Evolutionary conservation across 768 basidiomycete genomes (phyloP).

Genomic region (Suillus americanus): DNA sequence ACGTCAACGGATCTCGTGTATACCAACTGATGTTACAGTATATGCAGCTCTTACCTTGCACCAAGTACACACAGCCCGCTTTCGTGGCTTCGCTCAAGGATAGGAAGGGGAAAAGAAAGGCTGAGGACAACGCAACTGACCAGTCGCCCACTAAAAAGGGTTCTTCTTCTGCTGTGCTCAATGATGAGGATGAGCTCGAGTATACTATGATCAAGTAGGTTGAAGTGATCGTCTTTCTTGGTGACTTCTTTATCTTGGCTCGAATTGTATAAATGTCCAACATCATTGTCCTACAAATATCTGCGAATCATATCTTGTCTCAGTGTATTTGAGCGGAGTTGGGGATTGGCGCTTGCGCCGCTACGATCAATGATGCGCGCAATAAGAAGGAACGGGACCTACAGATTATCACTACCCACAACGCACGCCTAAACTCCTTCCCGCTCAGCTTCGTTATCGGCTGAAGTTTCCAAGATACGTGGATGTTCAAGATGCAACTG

Average conservation of each 20-base stretch:
- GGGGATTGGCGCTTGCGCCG: background rate
- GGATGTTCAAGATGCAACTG: constrained; percentile 10
- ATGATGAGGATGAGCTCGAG: background rate
- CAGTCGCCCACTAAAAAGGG: background rate
- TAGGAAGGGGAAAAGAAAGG: background rate
- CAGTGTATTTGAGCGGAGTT: background rate
- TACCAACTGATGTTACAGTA: background rate
- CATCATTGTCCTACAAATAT: background rate
- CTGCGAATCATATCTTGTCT: background rate
- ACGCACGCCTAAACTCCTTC: background rate
- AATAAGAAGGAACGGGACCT: background rate
- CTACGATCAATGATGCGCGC: background rate
- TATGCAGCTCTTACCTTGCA: background rate
- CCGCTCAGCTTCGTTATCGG: background rate
- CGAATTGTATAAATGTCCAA: background rate
- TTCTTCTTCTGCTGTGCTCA: background rate
- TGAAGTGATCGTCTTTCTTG: background rate
- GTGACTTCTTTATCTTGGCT: background rate
- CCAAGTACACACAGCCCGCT: background rate
- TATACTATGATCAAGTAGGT: background rate
- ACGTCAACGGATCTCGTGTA: background rate
- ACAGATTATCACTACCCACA: background rate
- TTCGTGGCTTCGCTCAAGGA: background rate
- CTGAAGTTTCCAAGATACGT: background rate
- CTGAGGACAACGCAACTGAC: background rate